These are phyloP conservation scores for Acer negundo DNA, from an alignment of 345 rosid species.

Conservation along the genomic window DNA sequence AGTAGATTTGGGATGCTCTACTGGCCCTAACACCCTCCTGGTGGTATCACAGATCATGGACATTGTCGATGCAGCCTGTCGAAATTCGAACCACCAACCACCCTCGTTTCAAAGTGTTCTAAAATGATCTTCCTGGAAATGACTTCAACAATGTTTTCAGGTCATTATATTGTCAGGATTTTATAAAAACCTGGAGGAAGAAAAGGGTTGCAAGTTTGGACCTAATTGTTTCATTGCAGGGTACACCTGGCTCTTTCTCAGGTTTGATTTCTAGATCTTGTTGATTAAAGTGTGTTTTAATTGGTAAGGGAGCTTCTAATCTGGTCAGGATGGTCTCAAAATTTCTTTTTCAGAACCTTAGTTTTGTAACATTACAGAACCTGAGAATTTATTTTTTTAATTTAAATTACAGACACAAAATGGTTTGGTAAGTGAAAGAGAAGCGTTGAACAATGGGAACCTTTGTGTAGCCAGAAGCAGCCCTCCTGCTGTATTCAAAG, in stretches of 20 bases:
- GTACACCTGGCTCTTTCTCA: constrained; percentile 29
- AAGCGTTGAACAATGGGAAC: constrained; percentile 31
- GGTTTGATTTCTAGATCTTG: not conserved
- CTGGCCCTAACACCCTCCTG: constrained; percentile 25
- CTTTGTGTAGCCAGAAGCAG: constrained; percentile 29
- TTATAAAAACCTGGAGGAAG: constrained; percentile 8
- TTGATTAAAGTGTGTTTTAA: no score
- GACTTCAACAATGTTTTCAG: constrained; percentile 28
- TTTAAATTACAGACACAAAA: constrained; percentile 19
- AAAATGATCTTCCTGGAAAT: constrained; percentile 32
- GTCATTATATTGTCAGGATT: constrained; percentile 22
- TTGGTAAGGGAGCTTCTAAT: no score
- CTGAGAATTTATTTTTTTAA: no score
- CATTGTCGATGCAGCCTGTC: not conserved
- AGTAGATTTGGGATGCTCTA: constrained; percentile 29
- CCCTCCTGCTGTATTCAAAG: constrained; percentile 21
- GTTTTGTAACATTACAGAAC: no score
- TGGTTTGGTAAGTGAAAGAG: constrained; percentile 7
- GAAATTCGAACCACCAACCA: not conserved
- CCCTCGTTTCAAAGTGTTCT: constrained; percentile 22
- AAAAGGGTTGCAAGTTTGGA: constrained; percentile 14
- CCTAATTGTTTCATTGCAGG: constrained; percentile 19
- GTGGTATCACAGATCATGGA: constrained; percentile 18
- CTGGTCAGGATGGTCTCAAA: no score
- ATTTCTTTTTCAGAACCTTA: no score